Base-by-base conservation (phyloP, 306 rosid species). In the Hippophae rhamnoides region DNA sequence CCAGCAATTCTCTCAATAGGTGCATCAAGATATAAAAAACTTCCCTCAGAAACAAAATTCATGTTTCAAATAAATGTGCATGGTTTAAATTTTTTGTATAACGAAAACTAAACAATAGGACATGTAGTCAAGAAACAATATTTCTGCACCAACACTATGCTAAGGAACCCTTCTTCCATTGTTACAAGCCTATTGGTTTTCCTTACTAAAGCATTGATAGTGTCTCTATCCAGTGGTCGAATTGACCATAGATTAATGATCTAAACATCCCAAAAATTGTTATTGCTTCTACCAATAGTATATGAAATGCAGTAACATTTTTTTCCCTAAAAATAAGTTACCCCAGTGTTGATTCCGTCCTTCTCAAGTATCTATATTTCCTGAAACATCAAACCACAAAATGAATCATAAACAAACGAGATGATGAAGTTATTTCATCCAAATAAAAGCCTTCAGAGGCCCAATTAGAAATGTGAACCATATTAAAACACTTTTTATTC, bases 121-220 rank as follows among this genome's bases (percentile, higher is more conserved):
- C 6, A 74, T 3, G 45, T 53, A 43, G 73, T 10, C 56, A 61
- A 78, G 68, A 41, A 64, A 92, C 99, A 97, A 93, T 63, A 93
- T 93, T 83, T 93, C 99, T 5, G 95, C 97, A 13, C 99, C 99
- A 66, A 93, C 94, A 47, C 99, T 97, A 64, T 93, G 96, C 89
- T 93, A 97, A 72, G 99, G 77, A 88, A 86, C 60, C 99, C 99
- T 86, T 93, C 99, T 79, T 93, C 99, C 60, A 93, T 86, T 44
- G 99, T 93, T 54, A 93, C 81, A 41, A 93, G 68, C 70, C 95
- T 84, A 78, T 80, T 93, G 71, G 99, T 93, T 77, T 93, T 93
- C 81, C 95, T 78, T 9, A 93, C 99, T 46, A 97, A 93, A 52
- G 93, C 66, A 67, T 93, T 93, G 69, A 93, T 88, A 10, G 97